These are phyloP conservation scores for Syncephalastrum monosporum DNA, from an alignment of 371 early-diverging fungal species.

Conservation along the genomic window DNA sequence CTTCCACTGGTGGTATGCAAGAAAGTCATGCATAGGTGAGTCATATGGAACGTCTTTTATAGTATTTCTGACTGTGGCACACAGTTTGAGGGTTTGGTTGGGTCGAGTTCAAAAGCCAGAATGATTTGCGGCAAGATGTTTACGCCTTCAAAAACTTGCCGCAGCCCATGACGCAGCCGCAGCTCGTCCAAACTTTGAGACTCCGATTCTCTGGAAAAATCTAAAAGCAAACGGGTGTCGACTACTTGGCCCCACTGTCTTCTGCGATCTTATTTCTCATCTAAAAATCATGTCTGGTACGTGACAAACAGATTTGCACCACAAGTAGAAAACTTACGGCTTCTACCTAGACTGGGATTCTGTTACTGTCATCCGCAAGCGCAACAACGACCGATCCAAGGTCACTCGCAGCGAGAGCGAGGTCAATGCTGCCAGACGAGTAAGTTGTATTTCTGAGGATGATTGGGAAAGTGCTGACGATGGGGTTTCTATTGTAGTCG, in stretches of 20 bases:
- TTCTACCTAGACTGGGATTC: constrained; percentile 66
- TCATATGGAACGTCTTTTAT: no score
- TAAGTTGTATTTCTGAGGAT: constrained; percentile 18
- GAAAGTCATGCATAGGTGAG: no score
- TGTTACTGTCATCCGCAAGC: constrained; percentile 79
- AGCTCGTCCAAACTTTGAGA: background rate
- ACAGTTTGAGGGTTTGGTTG: background rate
- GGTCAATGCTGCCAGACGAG: constrained; percentile 81
- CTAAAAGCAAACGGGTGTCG: background rate
- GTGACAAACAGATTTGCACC: background rate
- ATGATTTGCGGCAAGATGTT: background rate
- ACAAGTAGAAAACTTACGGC: background rate
- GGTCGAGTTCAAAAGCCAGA: background rate
- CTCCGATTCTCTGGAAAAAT: constrained; percentile 1
- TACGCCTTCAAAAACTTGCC: no score
- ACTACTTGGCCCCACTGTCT: background rate
- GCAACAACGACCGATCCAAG: constrained; percentile 57
- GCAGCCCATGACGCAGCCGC: background rate
- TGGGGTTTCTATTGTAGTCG: constrained; percentile 22
- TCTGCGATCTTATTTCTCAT: no score
- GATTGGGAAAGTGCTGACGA: constrained; percentile 47
- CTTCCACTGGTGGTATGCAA: no score
- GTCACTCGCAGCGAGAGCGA: constrained; percentile 67
- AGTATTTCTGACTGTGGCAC: no score
- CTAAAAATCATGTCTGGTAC: constrained; percentile 10